These are phyloP conservation scores for Chrysoporthe deuterocubensis DNA, from an alignment of 2,329 filamentous ascomycete species.

Conservation along the genomic window DNA sequence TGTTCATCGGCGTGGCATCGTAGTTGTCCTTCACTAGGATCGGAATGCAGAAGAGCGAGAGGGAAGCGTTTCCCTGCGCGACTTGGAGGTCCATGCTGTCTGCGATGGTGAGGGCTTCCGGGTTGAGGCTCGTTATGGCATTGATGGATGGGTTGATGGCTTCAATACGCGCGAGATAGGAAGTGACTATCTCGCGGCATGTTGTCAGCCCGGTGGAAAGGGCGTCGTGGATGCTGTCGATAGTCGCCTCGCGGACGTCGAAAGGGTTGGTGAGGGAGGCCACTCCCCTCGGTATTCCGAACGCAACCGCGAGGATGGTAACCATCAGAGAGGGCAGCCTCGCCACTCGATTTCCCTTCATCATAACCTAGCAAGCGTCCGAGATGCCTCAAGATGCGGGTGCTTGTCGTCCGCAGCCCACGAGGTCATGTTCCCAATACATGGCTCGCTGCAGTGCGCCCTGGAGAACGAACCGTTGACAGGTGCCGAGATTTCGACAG, in stretches of 20 bases:
- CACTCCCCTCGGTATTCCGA: not conserved
- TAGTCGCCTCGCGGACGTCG: constrained; percentile 61
- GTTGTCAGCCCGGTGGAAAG: constrained; percentile 56
- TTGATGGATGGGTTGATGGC: constrained; percentile 60
- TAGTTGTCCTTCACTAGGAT: constrained; percentile 69
- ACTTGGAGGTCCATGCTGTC: constrained; percentile 53
- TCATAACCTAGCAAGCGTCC: not conserved
- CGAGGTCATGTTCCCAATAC: not conserved
- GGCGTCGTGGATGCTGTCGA: constrained; percentile 58
- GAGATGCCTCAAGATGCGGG: not conserved
- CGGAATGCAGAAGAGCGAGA: constrained; percentile 63
- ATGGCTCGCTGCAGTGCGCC: too few relatives aligned
- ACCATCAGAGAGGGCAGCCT: not conserved
- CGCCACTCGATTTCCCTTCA: not conserved
- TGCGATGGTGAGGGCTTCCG: constrained; percentile 47
- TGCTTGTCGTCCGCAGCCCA: not conserved
- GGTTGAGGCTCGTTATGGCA: constrained; percentile 59
- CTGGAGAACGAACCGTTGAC: too few relatives aligned
- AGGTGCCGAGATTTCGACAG: not conserved
- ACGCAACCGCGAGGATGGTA: not conserved
- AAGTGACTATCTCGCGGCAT: constrained; percentile 57
- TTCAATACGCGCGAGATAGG: constrained; percentile 62
- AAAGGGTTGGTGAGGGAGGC: constrained; percentile 38
- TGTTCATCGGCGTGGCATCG: constrained; percentile 58
- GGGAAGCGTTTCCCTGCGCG: constrained; percentile 51